These are phyloP conservation scores for Mycosarcoma maydis DNA, from an alignment of 1,284 basidiomycete genomes.

Conservation along the genomic window DNA sequence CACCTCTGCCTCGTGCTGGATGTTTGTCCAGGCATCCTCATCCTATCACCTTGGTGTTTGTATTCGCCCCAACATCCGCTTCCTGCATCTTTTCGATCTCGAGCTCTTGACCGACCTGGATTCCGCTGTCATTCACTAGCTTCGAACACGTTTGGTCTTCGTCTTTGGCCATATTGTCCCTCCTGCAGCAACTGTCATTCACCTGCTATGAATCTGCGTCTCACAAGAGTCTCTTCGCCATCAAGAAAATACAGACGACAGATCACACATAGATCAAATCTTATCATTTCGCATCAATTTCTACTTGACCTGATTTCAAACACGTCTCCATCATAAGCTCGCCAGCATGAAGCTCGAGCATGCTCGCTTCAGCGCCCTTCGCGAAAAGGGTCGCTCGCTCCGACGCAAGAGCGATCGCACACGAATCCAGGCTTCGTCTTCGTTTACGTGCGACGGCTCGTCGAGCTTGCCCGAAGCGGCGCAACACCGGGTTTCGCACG, in stretches of 20 bases:
- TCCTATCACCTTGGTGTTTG: no score
- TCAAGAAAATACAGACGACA: not conserved
- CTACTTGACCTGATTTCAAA: conserved; percentile 4
- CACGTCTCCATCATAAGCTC: not conserved
- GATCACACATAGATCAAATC: conserved; percentile 1
- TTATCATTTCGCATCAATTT: not conserved
- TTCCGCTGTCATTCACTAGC: no score
- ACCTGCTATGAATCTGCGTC: conserved; percentile 11
- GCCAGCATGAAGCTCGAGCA: conserved; percentile 38
- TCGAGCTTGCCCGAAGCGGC: conserved; percentile 16
- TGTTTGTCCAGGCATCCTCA: no score
- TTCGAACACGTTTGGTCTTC: no score
- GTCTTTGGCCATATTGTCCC: no score
- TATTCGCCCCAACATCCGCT: no score
- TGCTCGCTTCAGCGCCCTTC: conserved; percentile 23
- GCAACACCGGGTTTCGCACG: conserved; percentile 14
- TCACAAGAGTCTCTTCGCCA: not conserved
- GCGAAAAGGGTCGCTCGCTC: conserved; percentile 28
- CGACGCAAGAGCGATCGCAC: conserved; percentile 29
- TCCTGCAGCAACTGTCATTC: not conserved
- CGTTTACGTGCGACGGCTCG: conserved; percentile 16
- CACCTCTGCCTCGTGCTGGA: no score
- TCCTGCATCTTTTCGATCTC: no score
- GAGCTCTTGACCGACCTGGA: no score
- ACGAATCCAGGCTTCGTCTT: conserved; percentile 26